These are phyloP conservation scores for Schwanniomyces vanrijiae DNA, from an alignment of 805 yeast species.

Conservation along the genomic window DNA sequence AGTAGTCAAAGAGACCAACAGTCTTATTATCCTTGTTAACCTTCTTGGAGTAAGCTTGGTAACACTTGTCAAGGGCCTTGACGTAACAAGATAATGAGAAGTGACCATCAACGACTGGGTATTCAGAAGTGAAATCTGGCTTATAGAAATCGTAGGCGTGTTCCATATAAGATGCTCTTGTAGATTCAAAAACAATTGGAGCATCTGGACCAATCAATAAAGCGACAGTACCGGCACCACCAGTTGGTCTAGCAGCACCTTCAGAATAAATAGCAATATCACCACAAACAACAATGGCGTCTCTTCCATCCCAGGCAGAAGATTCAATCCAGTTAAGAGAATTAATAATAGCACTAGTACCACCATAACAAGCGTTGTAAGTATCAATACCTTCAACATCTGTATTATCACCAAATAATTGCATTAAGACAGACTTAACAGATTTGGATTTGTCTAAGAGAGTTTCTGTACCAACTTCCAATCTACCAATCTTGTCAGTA, in stretches of 20 bases:
- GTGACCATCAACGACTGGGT: constrained; percentile 97
- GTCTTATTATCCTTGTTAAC: constrained; percentile 49
- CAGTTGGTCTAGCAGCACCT: constrained; percentile 99
- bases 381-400: constrained; percentile 97
- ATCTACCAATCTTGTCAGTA: constrained; percentile 78
- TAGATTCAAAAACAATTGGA: constrained; percentile 86
- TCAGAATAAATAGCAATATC: constrained; percentile 96
- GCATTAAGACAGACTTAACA: constrained; percentile 93
- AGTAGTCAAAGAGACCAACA: constrained; percentile 65
- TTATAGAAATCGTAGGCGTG: constrained; percentile 98
- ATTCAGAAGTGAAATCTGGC: constrained; percentile 95
- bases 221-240: constrained; percentile 98
- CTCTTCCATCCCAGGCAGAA: constrained; percentile 96
- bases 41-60: constrained; percentile 78
- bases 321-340: constrained; percentile 96
- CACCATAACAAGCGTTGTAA: constrained; percentile 97
- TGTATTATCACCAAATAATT: constrained; percentile 81
- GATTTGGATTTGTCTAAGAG: constrained; percentile 95
- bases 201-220: constrained; percentile 96
- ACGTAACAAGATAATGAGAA: constrained; percentile 92
- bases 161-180: constrained; percentile 92
- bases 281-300: constrained; percentile 95
- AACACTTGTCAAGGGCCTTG: constrained; percentile 86
- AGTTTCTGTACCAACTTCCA: constrained; percentile 98
- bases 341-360: constrained; percentile 92